Base-by-base conservation (phyloP, 2,329 filamentous ascomycete genomes). In the Aspergillus sergii region DNA sequence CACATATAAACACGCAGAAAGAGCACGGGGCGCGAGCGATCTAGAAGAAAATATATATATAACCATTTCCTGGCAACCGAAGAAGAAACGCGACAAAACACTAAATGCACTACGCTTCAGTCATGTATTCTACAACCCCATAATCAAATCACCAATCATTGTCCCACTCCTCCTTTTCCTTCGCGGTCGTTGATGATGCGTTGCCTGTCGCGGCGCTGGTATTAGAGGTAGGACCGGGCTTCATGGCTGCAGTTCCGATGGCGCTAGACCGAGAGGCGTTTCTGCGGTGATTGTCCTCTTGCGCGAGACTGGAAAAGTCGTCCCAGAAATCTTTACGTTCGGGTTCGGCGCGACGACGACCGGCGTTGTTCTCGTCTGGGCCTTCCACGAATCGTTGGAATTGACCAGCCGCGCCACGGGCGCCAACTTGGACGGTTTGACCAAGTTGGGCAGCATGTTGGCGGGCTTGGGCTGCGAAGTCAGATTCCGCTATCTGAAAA, bases 371-470 rank as follows among this genome's bases (percentile, higher is more conserved):
- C 73, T 80, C 73, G 26, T 83, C 80, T 19, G 86, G 85, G 3
- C 91, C 92, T 75, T 98, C 95, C 58, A 98, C 93, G 72, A 98
- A 97, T 58, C 90, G 88, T 75, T 85, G 92, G 80, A 98, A 90
- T 46, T 89, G 87, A 9, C 95, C 91, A 60, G 92, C 90, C 0
- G 94, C 92, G 59, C 84, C 89, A 72, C 88, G 89, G 32, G 91
- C 90, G 16, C 91, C 90, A 12, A 81, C 78, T 72, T 82, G 88
- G 73, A 86, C 88, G 82, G 72, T 91, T 83, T 78, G 87, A 78
- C 82, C 87, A 80, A 87, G 74, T 59, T 82, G 76, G 21, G 81
- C 69, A 57, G 84, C 83, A 19, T 84, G 83, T 62, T 80, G 65
- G 84, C 92, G 77, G 85, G 88, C 81, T 86, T 92, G 75, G 85